These are phyloP conservation scores for Stramenopiles sp. DNA, from an alignment of 352 stramenopile genomes.

Conservation along the genomic window DNA sequence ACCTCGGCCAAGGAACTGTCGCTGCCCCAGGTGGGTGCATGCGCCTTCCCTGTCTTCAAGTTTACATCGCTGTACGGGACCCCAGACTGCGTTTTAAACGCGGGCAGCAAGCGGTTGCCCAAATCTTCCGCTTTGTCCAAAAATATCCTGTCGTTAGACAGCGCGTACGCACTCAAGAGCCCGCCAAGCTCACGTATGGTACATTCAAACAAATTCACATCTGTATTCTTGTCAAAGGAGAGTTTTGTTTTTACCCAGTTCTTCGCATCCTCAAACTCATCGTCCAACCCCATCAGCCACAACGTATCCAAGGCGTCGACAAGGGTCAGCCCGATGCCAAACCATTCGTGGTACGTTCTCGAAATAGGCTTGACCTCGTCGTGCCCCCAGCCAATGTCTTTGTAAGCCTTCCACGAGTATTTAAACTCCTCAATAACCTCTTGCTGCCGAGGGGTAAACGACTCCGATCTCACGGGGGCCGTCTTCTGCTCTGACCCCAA, in stretches of 20 bases:
- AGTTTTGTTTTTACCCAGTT: conserved; percentile 51
- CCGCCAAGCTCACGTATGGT: conserved; percentile 93
- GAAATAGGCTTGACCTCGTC: conserved; percentile 76
- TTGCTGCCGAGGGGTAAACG: too few species aligned
- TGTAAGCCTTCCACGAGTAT: conserved; percentile 64
- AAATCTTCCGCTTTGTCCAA: conserved; percentile 75
- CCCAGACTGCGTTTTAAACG: conserved; percentile 62
- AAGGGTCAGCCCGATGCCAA: conserved; percentile 62
- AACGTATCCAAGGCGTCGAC: conserved; percentile 88
- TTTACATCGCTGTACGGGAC: conserved; percentile 72
- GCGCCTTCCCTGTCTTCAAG: conserved; percentile 40
- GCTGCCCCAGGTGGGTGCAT: conserved; percentile 15
- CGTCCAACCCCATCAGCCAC: conserved; percentile 79
- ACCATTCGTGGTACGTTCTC: conserved; percentile 56
- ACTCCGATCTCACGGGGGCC: too few species aligned
- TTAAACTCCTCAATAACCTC: conserved; percentile 42
- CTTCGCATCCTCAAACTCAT: conserved; percentile 65
- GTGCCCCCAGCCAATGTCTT: conserved; percentile 71
- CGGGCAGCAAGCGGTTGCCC: conserved; percentile 55
- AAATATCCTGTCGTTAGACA: conserved; percentile 58
- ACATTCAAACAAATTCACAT: conserved; percentile 91
- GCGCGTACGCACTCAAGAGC: conserved; percentile 78
- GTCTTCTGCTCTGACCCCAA: too few species aligned
- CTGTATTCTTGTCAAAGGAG: conserved; percentile 24
- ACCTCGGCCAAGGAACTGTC: conserved; percentile 49